Percentiles rank a stretch among this genome's conserved stretches.
phyloP scores from a whole-genome alignment of 495 filamentous ascomycete genomes.

The Thozetella sp. region DNA sequence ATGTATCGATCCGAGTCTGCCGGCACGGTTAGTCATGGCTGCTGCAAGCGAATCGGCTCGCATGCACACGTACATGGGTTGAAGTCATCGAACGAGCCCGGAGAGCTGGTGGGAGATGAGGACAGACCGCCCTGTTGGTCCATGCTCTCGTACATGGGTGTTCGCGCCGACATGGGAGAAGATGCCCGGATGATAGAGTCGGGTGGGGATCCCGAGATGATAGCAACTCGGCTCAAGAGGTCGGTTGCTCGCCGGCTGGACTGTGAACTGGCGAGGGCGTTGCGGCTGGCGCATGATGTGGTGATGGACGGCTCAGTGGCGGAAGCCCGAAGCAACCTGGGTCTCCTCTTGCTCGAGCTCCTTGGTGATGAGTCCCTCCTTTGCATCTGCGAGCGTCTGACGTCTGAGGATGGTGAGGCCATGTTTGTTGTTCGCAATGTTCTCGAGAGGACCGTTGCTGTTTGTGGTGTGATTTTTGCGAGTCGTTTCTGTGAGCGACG shows the following conservation, averaged over 20 bases:
- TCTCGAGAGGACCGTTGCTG: too few relatives aligned
- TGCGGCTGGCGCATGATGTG: constrained; percentile 52
- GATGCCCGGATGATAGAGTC: constrained; percentile 28
- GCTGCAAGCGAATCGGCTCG: background rate
- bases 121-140: constrained; percentile 22
- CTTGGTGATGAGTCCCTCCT: constrained; percentile 36
- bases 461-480: constrained; percentile 1
- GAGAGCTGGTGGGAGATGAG: constrained; percentile 28
- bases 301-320: constrained; percentile 57
- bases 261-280: constrained; percentile 43
- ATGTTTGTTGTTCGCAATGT: constrained; percentile 22
- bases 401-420: constrained; percentile 23
- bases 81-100: constrained; percentile 25
- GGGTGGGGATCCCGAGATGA: constrained; percentile 39
- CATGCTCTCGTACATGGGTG: constrained; percentile 34
- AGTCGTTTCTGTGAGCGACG: constrained; percentile 3
- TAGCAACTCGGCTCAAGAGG: constrained; percentile 51
- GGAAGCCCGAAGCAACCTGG: constrained; percentile 48
- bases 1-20: constrained; percentile 48
- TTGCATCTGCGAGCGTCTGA: constrained; percentile 21
- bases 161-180: constrained; percentile 33
- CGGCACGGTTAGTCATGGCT: constrained; percentile 12
- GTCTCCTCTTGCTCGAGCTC: constrained; percentile 35
- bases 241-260: constrained; percentile 48
- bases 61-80: constrained; percentile 22